These are phyloP conservation scores for Eucalyptus viminalis DNA, from an alignment of 345 rosid genomes.

Conservation along the genomic window DNA sequence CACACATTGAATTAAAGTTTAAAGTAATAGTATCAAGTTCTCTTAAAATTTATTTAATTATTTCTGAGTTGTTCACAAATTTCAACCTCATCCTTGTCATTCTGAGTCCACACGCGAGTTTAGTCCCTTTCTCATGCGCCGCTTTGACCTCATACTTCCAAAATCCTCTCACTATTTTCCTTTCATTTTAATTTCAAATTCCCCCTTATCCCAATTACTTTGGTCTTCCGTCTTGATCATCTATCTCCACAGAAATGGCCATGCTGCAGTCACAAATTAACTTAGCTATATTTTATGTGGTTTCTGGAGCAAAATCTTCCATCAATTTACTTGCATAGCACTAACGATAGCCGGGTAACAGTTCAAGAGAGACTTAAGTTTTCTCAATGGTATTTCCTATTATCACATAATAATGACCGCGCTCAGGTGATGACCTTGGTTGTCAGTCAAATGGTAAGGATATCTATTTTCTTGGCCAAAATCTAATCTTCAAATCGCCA, in stretches of 20 bases:
- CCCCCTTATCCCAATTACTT: neutral
- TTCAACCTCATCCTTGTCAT: neutral
- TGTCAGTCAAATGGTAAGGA: neutral
- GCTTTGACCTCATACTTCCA: neutral
- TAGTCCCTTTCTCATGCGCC: neutral
- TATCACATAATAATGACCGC: neutral
- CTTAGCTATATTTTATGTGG: neutral
- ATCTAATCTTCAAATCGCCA: neutral
- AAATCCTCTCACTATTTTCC: neutral
- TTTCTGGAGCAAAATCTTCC: neutral
- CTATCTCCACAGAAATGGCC: neutral
- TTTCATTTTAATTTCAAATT: no score
- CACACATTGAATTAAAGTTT: accelerated
- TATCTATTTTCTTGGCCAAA: neutral
- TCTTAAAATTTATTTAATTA: no score
- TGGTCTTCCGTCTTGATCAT: neutral
- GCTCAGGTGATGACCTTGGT: neutral
- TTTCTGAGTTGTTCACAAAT: neutral
- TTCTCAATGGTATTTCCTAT: neutral
- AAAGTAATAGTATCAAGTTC: accelerated
- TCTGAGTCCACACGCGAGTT: neutral
- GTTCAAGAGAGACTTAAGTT: neutral
- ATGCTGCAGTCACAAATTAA: neutral
- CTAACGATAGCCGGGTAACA: neutral
- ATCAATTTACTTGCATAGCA: neutral